Percentiles rank a stretch among this genome's conserved stretches.
These are phyloP conservation scores for Anthoceros angustus DNA, from an alignment of 225 moss, liverwort and hornwort species.

Conservation along the genomic window DNA sequence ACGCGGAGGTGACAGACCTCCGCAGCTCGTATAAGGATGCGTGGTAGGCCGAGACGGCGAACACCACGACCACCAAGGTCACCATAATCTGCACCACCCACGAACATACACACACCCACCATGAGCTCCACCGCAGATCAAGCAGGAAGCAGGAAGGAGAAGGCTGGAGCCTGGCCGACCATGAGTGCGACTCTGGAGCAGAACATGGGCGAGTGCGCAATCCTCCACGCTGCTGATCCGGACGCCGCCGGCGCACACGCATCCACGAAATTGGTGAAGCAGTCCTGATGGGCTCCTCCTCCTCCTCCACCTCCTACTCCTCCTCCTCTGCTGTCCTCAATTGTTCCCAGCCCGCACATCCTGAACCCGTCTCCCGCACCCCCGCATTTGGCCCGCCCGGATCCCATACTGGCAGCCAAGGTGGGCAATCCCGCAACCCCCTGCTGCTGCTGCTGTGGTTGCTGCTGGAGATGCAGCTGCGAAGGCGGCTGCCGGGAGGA, in stretches of 20 bases:
- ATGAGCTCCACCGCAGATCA: neutral
- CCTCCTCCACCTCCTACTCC: neutral
- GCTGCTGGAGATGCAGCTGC: neutral
- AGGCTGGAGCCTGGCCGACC: neutral
- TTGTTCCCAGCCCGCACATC: neutral
- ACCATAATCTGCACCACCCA: neutral
- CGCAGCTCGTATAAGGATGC: neutral
- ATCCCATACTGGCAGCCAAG: neutral
- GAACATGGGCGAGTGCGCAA: neutral
- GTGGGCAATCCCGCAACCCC: neutral
- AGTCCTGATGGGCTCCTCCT: neutral
- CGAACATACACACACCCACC: neutral
- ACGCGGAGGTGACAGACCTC: neutral
- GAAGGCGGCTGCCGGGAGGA: neutral
- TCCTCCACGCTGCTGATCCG: neutral
- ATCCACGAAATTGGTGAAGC: neutral
- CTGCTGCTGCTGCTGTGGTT: neutral
- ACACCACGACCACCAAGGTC: neutral
- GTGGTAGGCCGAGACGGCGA: neutral
- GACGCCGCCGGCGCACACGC: neutral
- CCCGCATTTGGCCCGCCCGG: neutral
- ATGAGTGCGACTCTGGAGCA: neutral
- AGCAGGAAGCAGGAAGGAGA: neutral
- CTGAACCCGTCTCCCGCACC: neutral
- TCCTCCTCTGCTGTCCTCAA: neutral